Base-by-base conservation (phyloP, 2,329 filamentous ascomycete genomes). In the Colletotrichum paranaense region DNA sequence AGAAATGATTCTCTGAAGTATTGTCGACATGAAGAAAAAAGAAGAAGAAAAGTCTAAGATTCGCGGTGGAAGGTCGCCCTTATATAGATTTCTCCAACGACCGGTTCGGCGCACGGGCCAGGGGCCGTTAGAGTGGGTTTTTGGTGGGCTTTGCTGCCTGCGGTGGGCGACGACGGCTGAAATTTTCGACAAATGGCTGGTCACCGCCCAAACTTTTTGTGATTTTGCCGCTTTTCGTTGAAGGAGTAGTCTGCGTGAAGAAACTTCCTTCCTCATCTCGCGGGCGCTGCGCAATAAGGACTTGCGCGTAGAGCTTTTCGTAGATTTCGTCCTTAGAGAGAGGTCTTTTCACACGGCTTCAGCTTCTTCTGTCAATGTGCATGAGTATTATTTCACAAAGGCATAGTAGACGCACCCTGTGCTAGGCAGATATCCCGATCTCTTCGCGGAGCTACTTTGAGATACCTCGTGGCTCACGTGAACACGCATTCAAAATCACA, bases 1-100 rank as follows among this genome's bases (percentile, higher is more conserved):
- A 97, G 93, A 97, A 97, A 94, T 94, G 94, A 96, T 96, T 95
- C 94, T 95, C 85, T 89, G 84, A 88, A 88, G 87, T 89, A 89
- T 90, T 89, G 88, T 90, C 88, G 88, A 88, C 87, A 87, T 84
- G 83, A 89, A 86, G 84, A 86, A 86, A 87, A 82, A 80, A 84
- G 60, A 70, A 85, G 82, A 85, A 84, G 80, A 81, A 79, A 77
- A 80, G 74, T 55, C 38, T 72, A 84, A 85, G 82, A 74, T 62
- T 42, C 5, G 76, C 79, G 77, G 77, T 80, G 75, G 72, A 62
- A 56, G 77, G 19, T 8, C 58, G 30, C 16, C 19, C 16, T 80
- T 87, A 83, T 88, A 87, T 88, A 89, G 65, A 70, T 32, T 4
- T 70, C 55, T 16, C 22, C 35, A 28, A 3, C 6, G 16, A 12